Evolutionary conservation across 257 asterid species (phyloP).

Genomic region (Anisodus tanguticus): DNA sequence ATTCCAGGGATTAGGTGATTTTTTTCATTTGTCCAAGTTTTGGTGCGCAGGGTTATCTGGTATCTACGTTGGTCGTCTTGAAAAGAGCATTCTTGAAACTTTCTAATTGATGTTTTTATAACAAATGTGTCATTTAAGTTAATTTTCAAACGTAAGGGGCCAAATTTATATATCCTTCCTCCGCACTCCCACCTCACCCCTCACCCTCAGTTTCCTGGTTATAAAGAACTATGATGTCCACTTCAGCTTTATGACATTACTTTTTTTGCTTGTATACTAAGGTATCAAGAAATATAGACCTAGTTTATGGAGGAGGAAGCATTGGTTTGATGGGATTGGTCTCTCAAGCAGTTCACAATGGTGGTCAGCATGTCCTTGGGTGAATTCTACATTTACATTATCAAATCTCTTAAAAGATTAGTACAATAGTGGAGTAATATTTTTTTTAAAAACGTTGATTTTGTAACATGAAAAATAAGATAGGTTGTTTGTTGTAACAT

Average conservation of each 20-base stretch:
- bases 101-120: not conserved
- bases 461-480: not conserved
- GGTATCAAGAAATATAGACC: constrained; percentile 49
- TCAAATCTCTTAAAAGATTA: not conserved
- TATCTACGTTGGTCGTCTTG: not conserved
- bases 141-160: not conserved
- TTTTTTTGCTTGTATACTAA: constrained; percentile 6
- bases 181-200: not conserved
- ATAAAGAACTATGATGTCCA: not conserved
- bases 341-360: constrained; percentile 46
- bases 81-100: constrained; percentile 1
- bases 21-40: no score
- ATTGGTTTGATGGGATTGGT: constrained; percentile 52
- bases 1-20: no score
- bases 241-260: not conserved
- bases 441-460: not conserved
- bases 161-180: not conserved
- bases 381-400: not conserved
- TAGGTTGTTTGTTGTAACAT: not conserved
- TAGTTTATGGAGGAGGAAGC: constrained; percentile 55
- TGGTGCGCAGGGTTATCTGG: no score
- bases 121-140: not conserved
- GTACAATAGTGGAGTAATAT: not conserved
- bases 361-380: constrained; percentile 56
- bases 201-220: not conserved